Evolutionary conservation across 108 stramenopile genomes (phyloP), one percentile per base, ranked within the genome.

Genomic region (Nannochloropsis oceanica): DNA sequence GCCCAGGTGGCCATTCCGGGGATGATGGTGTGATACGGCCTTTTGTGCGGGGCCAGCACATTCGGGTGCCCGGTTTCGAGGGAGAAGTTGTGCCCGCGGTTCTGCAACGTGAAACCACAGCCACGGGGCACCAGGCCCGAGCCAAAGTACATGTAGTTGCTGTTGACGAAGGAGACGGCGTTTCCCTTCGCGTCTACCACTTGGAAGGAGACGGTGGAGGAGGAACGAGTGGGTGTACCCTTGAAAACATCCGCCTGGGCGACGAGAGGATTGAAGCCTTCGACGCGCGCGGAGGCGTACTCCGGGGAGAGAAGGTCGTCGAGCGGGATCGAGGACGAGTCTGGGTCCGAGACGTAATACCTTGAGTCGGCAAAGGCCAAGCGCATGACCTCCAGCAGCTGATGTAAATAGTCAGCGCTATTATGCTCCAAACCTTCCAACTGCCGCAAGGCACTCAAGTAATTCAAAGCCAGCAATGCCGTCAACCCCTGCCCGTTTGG

Each of bases 1-100:
- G 91, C 90, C 81, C 92, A 87, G 42, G 96, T 96, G 20, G 94
- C 85, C 86, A 98, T 93, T 18, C 90, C 95, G 25, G 98, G 98
- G 82, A 99, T 97, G 80, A 99, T 99, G 8, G 98, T 99, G 86
- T 99, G 98, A 92, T 95, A 98, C 1, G 98, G 97, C 83, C 95
- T 83, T 84, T 98, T 97, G 44, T 86, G 27, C 79, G 95, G 94
- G 8, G 90, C 96, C 42, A 96, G 50, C 2, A 80, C 92, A 87
- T 99, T 99, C 11, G 95, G 94, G 87, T 97, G 96, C n/a, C 83
- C 84, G 27, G 91, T 82, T 8, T 94, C 92, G 13, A 96, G 87
- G 11, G 88, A 84, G 80, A 99, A 98, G 27, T 96, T 97, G 81
- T 85, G 91, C 20, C 97, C 97, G 25, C 97, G 91, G 91, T 98